Base-by-base conservation (phyloP, 345 rosid genomes). In the Litchi chinensis region DNA sequence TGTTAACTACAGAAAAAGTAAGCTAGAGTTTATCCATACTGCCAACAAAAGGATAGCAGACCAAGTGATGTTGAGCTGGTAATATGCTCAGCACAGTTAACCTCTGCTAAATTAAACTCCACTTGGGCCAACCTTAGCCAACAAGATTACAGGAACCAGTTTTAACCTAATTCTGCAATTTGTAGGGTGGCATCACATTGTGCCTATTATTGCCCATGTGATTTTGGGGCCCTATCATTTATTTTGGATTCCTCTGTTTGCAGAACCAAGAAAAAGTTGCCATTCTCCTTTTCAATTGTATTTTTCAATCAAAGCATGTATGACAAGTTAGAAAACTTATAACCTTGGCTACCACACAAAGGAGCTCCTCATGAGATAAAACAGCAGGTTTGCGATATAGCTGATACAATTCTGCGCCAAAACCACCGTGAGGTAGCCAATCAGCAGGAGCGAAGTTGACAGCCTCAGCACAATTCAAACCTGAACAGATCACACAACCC, bases 371-470 rank as follows among this genome's bases (percentile, higher is more conserved):
- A 67, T 95, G 98, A 83, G 97, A 92, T 82, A 95, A 87, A 77
- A 95, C 93, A 73, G 99, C 88, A 68, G 95, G 83, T 85, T 93
- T 95, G 50, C 82, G 98, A 88, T 95, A 95, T 70, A 75, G 82
- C 82, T 88, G 90, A 89, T 95, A 95, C 56, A 91, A 90, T 84
- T 92, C 90, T 10, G 96, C 91, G 67, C 95, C 91, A 81, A 81
- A 87, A 40, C 97, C 93, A 79, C 99, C 99, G 85, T 93, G 90
- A 50, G 99, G 99, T 80, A 95, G 85, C 99, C 99, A 95, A 79
- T 95, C 99, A 83, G 97, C 96, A 73, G 99, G 97, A 71, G 99
- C 98, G 84, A 95, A 95, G 83, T 95, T 95, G 78, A 95, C 99
- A 50, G 99, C 98, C 89, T 95, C 98, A 32, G 98, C 99, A 81